Base-by-base conservation (phyloP, 768 basidiomycete genomes). In the Lentinula sp. region DNA sequence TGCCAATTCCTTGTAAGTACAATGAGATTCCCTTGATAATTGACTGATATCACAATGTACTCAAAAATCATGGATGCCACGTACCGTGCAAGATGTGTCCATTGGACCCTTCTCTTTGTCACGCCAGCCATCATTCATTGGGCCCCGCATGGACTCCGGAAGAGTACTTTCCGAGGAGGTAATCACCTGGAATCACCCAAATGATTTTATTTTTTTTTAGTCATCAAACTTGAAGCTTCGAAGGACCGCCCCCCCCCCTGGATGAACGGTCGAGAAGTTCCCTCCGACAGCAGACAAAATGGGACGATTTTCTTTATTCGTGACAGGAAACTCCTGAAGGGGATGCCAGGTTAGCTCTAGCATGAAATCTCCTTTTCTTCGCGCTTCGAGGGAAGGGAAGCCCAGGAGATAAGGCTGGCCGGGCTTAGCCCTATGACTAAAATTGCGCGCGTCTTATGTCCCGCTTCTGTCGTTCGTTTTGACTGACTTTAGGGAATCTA, bases 381-480 rank as follows among this genome's bases (percentile, higher is more conserved):
- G 34, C n/a, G 11, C 31, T 23, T 21, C n/a, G 5, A n/a, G 16
- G 15, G 42, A n/a, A 43, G 9, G 45, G 1, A 28, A 28, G 23
- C 28, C 2, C 46, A 11, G 46, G 8, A 48, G 21, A 48, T 48
- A 48, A 23, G 21, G 46, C 21, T 46, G 18, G 43, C 18, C 4
- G 9, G 7, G 7, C 45, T 48, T 48, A 6, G 28, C 31, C 34
- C 16, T 52, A 35, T 31, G 34, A 52, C 31, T 52, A 40, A 37
- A 37, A 39, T 34, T 52, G 51, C 32, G 51, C 51, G 51, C 51
- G 51, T 52, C 34, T 54, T 54, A 54, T 54, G 53, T 39, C 53
- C 53, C 11, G 11, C 50, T 34, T 15, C 52, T 54, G 34, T 40
- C 11, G 49, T 51, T 51, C 28, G 18, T 34, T 52, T 34, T 18